Base-by-base conservation (phyloP, 768 basidiomycete species). In the Mycena indigotica region DNA sequence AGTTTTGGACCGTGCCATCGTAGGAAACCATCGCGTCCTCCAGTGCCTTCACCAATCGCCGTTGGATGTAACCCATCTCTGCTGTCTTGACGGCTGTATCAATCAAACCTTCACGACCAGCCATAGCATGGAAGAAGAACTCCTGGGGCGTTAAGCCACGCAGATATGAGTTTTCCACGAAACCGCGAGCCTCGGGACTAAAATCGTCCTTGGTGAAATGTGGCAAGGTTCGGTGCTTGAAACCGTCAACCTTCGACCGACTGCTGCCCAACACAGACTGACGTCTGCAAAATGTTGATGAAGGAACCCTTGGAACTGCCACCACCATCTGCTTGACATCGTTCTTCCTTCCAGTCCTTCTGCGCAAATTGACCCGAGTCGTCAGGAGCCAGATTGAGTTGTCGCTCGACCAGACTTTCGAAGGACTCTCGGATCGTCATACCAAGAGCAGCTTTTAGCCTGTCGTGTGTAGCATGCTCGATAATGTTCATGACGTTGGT, bases 281-380 rank as follows among this genome's bases (percentile, higher is more conserved):
- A 96, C 97, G 98, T 98, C 76, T 99, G 97, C 12, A 97, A 98
- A 67, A 99, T 98, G 74, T 99, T 99, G 83, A 98, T 99, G 80
- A 94, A 95, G 0, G 95, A 94, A 74, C 95, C 94, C 75, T 99
- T 98, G 13, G 97, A 97, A 25, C 97, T 97, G 10, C 95, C 5
- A 96, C 93, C 69, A 98, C 95, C 97, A 99, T 99, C 83, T 98
- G 96, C 82, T 98, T 98, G 78, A 98, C 95, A 66, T 98, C 98
- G 81, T 98, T 98, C 95, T 72, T 93, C 93, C 81, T 98, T 98
- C 82, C 98, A 79, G 69, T 89, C 89, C 76, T 94, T 90, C 76
- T 98, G 94, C n/a, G 95, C 96, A 44, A 88, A 91, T 70, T 94
- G 93, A 79, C 97, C 97, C 26, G 94, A 94, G 48, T 84, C 84